Evolutionary conservation across 352 stramenopile species (phyloP).

Genomic region (Peronospora farinosa): DNA sequence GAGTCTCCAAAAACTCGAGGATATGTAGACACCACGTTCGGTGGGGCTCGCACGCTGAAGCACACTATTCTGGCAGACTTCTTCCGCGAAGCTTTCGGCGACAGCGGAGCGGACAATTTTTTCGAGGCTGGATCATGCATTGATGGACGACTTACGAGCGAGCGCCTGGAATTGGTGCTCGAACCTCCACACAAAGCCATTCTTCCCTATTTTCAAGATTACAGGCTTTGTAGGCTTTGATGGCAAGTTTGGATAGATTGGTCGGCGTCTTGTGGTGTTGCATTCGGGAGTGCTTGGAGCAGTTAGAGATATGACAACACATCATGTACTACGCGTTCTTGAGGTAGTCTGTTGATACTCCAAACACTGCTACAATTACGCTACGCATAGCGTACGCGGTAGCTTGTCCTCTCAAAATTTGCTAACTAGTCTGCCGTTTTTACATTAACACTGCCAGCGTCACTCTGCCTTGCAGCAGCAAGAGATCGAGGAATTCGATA

Average conservation of each 20-base stretch:
- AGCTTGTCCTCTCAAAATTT: background rate
- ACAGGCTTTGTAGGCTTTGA: constrained; percentile 95
- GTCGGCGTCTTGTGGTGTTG: background rate
- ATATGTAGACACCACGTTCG: constrained; percentile 81
- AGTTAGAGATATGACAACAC: constrained; percentile 13
- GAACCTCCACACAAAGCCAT: constrained; percentile 89
- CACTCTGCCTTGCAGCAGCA: no score
- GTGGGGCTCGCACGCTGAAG: constrained; percentile 72
- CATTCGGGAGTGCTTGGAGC: background rate
- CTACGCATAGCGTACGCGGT: background rate
- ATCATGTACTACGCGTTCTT: constrained; percentile 3
- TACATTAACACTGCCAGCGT: background rate
- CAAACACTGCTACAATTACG: background rate
- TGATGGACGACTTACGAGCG: constrained; percentile 93
- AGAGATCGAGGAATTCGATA: no score
- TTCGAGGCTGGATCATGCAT: constrained; percentile 95
- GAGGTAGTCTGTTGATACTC: no score
- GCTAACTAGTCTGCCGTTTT: background rate
- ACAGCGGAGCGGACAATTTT: constrained; percentile 92
- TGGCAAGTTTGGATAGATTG: constrained; percentile 86
- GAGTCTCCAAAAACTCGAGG: constrained; percentile 40
- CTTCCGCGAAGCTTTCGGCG: constrained; percentile 94
- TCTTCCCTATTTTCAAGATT: constrained; percentile 95
- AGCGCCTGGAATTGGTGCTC: constrained; percentile 98
- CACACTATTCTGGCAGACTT: constrained; percentile 93